phyloP scores from a whole-genome alignment of 225 moss, liverwort and hornwort genomes.

The Bryoerythrophyllum caledonicum region DNA sequence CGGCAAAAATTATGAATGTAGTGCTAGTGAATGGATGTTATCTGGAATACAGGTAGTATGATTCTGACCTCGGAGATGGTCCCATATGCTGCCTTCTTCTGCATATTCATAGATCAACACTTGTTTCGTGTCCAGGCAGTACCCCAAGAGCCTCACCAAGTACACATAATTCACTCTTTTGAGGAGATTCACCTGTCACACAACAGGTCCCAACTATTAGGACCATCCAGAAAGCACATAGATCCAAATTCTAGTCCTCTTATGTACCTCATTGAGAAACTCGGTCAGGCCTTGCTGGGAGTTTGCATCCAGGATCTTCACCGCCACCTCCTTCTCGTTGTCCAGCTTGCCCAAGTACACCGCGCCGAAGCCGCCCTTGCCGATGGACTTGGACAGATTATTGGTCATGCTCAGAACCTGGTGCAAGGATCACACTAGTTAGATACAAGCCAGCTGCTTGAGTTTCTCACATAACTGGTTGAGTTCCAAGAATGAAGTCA shows the following conservation, averaged over 20 bases:
- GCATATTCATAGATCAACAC: slow-evolving; percentile 42
- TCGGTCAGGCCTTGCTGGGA: slow-evolving; percentile 55
- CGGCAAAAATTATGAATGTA: too few relatives aligned
- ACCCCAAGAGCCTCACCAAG: slow-evolving; percentile 47
- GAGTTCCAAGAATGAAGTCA: too few relatives aligned
- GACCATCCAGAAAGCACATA: neutral
- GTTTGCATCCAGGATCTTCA: slow-evolving; percentile 50
- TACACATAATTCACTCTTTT: slow-evolving; percentile 48
- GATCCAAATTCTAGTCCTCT: neutral
- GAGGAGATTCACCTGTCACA: slow-evolving; percentile 43
- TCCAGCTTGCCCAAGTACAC: slow-evolving; percentile 53
- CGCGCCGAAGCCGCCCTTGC: slow-evolving; percentile 41
- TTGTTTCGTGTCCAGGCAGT: slow-evolving; percentile 39
- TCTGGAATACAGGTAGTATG: neutral
- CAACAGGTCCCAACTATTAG: slow-evolving; percentile 13
- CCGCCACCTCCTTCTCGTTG: slow-evolving; percentile 57
- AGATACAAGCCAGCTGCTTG: too few relatives aligned
- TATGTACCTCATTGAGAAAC: slow-evolving; percentile 65
- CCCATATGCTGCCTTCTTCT: slow-evolving; percentile 47
- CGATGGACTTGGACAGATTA: slow-evolving; percentile 29
- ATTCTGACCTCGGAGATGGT: slow-evolving; percentile 50
- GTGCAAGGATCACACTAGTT: too few relatives aligned
- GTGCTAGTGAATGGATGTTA: too few relatives aligned
- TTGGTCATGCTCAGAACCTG: slow-evolving; percentile 40
- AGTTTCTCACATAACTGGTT: too few relatives aligned